phyloP scores from a whole-genome alignment of 2,329 filamentous ascomycete species.

The Aspergillus udagawae region DNA sequence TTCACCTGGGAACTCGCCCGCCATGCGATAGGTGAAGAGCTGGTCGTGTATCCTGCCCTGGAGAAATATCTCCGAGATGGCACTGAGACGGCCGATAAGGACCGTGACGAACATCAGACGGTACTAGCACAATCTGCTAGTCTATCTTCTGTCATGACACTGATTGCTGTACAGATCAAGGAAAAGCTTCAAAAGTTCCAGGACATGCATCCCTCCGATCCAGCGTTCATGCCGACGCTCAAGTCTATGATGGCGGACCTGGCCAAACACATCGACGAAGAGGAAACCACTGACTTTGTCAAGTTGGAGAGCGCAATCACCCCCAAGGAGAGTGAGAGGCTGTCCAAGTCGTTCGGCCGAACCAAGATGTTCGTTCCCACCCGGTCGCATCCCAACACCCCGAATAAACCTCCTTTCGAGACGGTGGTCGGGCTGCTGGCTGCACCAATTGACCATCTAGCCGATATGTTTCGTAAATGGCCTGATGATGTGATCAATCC shows the following conservation, averaged over 20 bases:
- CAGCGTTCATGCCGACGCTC: conserved; percentile 44
- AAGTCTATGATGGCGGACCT: conserved; percentile 44
- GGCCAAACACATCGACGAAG: conserved; percentile 47
- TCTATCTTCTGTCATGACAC: neutral
- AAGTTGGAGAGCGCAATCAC: conserved; percentile 45
- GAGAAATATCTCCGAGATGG: neutral
- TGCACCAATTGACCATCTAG: conserved; percentile 55
- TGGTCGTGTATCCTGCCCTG: neutral
- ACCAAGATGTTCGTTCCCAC: conserved; percentile 55
- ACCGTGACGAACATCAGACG: neutral
- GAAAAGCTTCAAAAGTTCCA: conserved; percentile 50
- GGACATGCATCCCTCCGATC: conserved; percentile 36
- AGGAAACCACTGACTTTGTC: conserved; percentile 49
- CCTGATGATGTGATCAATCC: conserved; percentile 28
- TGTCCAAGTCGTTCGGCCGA: conserved; percentile 45
- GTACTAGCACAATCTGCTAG: neutral
- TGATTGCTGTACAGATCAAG: conserved; percentile 41
- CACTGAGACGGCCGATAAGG: neutral
- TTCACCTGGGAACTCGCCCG: neutral
- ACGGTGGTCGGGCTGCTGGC: conserved; percentile 51
- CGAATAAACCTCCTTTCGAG: conserved; percentile 54
- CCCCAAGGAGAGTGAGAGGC: conserved; percentile 28
- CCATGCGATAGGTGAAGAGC: neutral
- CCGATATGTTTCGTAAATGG: conserved; percentile 55
- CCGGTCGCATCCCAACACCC: conserved; percentile 49